Conservation (phyloP, 2,329 filamentous ascomycete genomes). For the Beauveria brongniartii region DNA sequence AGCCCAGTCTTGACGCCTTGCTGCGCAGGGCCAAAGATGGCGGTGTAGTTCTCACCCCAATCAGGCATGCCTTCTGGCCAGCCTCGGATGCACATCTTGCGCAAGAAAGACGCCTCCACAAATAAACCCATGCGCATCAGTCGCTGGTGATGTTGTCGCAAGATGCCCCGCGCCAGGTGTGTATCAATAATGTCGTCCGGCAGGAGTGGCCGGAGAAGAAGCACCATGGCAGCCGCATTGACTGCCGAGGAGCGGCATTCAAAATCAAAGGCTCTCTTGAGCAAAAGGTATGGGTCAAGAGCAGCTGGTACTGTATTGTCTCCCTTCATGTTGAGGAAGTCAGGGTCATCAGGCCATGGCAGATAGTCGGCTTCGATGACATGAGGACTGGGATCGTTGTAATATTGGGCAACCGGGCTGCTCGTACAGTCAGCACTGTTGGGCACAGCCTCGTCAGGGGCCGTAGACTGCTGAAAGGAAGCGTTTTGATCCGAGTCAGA, state of each 20-base stretch:
- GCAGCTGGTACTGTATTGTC: conserved; percentile 24
- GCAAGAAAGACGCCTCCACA: conserved; percentile 50
- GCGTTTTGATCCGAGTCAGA: conserved; percentile 18
- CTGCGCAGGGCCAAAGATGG: conserved; percentile 46
- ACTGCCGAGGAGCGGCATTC: conserved; percentile 49
- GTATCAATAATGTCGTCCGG: conserved; percentile 46
- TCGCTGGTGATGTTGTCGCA: conserved; percentile 52
- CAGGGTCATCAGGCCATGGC: conserved; percentile 48
- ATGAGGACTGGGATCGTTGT: conserved; percentile 31
- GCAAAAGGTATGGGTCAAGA: conserved; percentile 46
- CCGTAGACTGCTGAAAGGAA: conserved; percentile 10
- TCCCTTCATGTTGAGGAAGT: conserved; percentile 37
- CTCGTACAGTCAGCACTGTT: conserved; percentile 18
- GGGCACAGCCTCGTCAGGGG: conserved; percentile 13
- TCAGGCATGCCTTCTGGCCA: conserved; percentile 43
- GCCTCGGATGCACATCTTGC: conserved; percentile 51
- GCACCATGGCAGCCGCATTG: conserved; percentile 52
- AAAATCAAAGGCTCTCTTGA: conserved; percentile 46
- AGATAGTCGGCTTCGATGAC: conserved; percentile 52
- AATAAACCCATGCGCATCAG: conserved; percentile 53
- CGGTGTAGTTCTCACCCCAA: conserved; percentile 48
- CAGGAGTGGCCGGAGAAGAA: conserved; percentile 51
- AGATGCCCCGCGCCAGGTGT: conserved; percentile 46
- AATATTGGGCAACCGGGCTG: conserved; percentile 21
- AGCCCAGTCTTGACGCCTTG: conserved; percentile 46